These are phyloP conservation scores for Tetracladium maxilliforme DNA, from an alignment of 2,329 filamentous ascomycete genomes.

Conservation along the genomic window DNA sequence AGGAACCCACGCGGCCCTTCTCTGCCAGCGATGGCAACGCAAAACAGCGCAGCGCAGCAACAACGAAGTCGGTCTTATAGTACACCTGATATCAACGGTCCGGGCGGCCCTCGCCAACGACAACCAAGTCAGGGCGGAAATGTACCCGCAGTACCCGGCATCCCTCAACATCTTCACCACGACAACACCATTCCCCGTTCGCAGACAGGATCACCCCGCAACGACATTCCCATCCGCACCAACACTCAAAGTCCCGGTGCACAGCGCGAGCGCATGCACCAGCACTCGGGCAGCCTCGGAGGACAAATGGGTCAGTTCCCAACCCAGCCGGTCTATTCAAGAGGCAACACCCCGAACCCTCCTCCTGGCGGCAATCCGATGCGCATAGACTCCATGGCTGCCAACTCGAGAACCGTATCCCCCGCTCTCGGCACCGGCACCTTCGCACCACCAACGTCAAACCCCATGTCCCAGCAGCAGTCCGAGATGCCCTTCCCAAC, in stretches of 20 bases:
- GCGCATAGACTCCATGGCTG: conserved; percentile 20
- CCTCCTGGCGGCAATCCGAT: conserved; percentile 16
- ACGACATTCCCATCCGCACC: conserved; percentile 49
- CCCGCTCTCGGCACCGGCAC: conserved; percentile 14
- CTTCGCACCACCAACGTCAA: conserved; percentile 27
- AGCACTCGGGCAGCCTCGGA: conserved; percentile 31
- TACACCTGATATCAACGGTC: conserved; percentile 81
- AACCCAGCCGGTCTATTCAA: conserved; percentile 34
- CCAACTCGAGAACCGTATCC: conserved; percentile 12
- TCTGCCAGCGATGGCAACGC: conserved; percentile 53
- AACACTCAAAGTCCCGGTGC: conserved; percentile 58
- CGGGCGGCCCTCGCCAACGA: conserved; percentile 41
- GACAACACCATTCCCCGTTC: conserved; percentile 59
- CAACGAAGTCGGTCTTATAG: conserved; percentile 80
- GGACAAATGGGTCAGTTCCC: conserved; percentile 42
- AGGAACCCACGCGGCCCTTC: conserved; percentile 65
- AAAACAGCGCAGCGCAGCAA: conserved; percentile 38
- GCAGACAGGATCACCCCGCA: conserved; percentile 65
- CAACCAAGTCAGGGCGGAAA: conserved; percentile 34
- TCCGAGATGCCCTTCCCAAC: conserved; percentile 42
- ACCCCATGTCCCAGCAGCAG: conserved; percentile 17
- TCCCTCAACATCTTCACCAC: conserved; percentile 53
- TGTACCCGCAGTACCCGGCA: conserved; percentile 62
- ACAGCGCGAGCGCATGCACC: conserved; percentile 41
- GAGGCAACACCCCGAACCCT: conserved; percentile 22